Conservation (phyloP, 2,329 filamentous ascomycete genomes). For the Fusarium brachygibbosum region DNA sequence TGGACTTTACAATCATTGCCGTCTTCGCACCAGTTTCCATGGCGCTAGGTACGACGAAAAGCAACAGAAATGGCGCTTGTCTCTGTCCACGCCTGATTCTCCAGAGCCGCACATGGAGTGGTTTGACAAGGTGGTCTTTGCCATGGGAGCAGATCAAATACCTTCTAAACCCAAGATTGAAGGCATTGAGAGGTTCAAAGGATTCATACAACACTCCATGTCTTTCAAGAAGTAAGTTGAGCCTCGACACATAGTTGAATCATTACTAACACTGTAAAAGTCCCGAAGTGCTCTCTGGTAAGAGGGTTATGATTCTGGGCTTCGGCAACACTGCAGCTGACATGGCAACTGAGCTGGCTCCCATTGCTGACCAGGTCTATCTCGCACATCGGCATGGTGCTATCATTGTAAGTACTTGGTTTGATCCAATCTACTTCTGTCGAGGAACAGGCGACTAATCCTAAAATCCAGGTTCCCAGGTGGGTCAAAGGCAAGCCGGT, state of each 20-base stretch:
- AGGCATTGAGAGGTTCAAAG: conserved; percentile 10
- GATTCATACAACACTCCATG: conserved; percentile 14
- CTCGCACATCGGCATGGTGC: conserved; percentile 9
- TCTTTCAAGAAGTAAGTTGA: conserved; percentile 16
- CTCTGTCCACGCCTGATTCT: not conserved
- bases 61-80: conserved; percentile 8
- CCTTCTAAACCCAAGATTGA: conserved; percentile 7
- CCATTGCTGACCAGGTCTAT: conserved; percentile 7
- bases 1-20: conserved; percentile 4
- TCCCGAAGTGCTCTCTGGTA: not conserved
- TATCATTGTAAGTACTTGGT: conserved; percentile 1
- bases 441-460: not conserved
- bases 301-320: conserved; percentile 12
- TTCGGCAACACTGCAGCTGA: conserved; percentile 16
- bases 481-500: conserved; percentile 18
- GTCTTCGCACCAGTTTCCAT: conserved; percentile 10
- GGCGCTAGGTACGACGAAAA: conserved; percentile 1
- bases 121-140: conserved; percentile 21
- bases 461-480: not conserved
- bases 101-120: not conserved
- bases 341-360: conserved; percentile 7
- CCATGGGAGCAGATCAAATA: conserved; percentile 16
- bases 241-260: rapidly evolving
- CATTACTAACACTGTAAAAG: not conserved
- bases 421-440: not conserved